Base-by-base conservation (phyloP, 345 rosid genomes). In the Populus nigra region DNA sequence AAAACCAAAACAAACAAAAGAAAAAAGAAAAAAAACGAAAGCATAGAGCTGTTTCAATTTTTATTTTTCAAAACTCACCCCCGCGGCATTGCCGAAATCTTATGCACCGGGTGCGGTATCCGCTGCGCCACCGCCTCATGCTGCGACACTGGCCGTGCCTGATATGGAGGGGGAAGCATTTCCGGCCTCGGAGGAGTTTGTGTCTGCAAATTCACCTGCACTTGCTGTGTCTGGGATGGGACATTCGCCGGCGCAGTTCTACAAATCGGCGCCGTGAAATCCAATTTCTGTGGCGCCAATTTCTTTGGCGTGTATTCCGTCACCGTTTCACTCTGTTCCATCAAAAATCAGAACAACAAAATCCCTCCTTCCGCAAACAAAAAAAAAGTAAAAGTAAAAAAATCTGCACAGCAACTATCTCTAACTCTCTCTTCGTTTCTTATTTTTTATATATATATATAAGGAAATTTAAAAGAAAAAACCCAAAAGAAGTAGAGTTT, bases 241-340 rank as follows among this genome's bases (percentile, higher is more conserved):
- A 16, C n/a, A 10, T 35, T 38, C 35, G 65, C 84, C 73, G 73
- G 73, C 50, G 23, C 84, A 49, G 88, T 72, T 49, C 82, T 78
- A 69, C 83, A 79, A 27, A 76, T 25, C 25, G 76, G 69, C 22
- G 77, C 72, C 5, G 83, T 84, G 85, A 86, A 85, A 88, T 90
- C 93, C 77, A 86, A 83, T 76, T 61, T 61, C 20, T 87, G 91
- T 69, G 88, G 87, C 69, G 88, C 88, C 66, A 85, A 47, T 70
- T 83, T 81, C 79, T 86, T 88, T 25, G 81, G 86, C 43, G 82
- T 79, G 33, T 80, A 86, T 80, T 76, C 88, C 68, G 87, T 74
- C 80, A 83, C 81, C 20, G 83, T 74, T 71, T 88, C 88, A 67
- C 80, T 76, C 72, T 88, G 82, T 77, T 85, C 90, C 90, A 91